phyloP scores from a whole-genome alignment of 2,329 filamentous ascomycete genomes.

The Gaeumannomyces sp. region DNA sequence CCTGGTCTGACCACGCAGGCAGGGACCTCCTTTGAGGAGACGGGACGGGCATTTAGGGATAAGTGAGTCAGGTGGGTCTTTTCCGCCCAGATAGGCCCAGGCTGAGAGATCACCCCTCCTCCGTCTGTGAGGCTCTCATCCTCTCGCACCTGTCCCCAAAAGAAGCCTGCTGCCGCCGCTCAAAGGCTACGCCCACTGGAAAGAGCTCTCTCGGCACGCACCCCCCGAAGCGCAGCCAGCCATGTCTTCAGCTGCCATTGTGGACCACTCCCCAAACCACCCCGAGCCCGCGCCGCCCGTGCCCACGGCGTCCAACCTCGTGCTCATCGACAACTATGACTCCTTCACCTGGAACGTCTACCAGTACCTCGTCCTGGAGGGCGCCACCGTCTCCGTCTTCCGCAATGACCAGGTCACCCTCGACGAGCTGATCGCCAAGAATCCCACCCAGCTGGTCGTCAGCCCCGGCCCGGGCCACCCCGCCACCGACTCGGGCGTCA shows the following conservation, averaged over 20 bases:
- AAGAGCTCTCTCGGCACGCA: not conserved
- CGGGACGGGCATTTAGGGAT: not conserved
- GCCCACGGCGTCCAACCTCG: constrained; percentile 76
- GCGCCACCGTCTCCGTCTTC: constrained; percentile 81
- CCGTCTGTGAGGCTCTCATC: not conserved
- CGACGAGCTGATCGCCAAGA: constrained; percentile 73
- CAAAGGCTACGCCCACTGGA: not conserved
- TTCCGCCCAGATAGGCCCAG: too few species aligned
- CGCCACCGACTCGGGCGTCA: constrained; percentile 83
- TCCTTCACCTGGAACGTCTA: constrained; percentile 99
- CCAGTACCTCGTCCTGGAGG: constrained; percentile 95
- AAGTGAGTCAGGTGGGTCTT: not conserved
- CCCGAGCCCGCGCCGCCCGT: constrained; percentile 68
- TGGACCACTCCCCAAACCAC: constrained; percentile 84
- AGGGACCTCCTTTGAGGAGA: too few species aligned
- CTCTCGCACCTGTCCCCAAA: not conserved
- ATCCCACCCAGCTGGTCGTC: constrained; percentile 89
- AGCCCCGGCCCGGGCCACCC: constrained; percentile 95
- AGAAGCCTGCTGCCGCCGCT: not conserved
- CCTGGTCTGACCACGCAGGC: too few species aligned
- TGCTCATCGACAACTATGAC: constrained; percentile 98
- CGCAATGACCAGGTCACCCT: constrained; percentile 89
- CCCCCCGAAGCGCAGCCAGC: not conserved
- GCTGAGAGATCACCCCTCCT: not conserved
- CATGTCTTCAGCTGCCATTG: constrained; percentile 30